Base-by-base conservation (phyloP, 148 eudicot genomes). In the Silene uniflora region DNA sequence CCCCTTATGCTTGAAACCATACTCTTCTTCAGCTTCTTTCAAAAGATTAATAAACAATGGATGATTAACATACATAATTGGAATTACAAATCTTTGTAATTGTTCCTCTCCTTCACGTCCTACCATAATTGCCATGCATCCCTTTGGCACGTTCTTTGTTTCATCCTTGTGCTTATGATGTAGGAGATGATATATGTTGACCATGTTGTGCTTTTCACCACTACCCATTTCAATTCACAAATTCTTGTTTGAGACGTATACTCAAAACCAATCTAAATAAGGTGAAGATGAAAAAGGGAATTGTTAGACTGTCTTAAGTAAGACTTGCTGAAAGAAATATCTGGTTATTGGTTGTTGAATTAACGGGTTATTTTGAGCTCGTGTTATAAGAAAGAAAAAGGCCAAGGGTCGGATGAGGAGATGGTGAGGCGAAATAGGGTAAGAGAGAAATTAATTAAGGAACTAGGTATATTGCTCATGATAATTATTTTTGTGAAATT, bases 381-480 rank as follows among this genome's bases (percentile, higher is more conserved):
- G 78, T 32, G 82, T 78, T 85, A 86, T 58, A 81, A 86, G 73
- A 73, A 74, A 71, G 97, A 90, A 55, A 91, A 92, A 14, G 93
- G 98, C 98, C 98, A 91, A 52, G 98, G 97, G 29, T 94, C 91
- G 7, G 93, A 87, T 24, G 91, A 78, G 10, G 92, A 92, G 76
- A 92, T 89, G 61, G 92, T 77, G 23, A 94, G 86, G 3, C 60
- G 81, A 77, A 94, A 94, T 79, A 89, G 81, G 73, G 87, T 85
- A 3, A 91, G 86, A 49, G 91, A 87, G 75, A 90, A 87, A 58
- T 90, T 86, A 42, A 86, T 84, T 58, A 94, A 81, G 2, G 92
- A 92, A 67, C 46, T 86, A 27, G 98, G 98, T 61, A 94, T 86
- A 80, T 89, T 92, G 92, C 88, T 90, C 98, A 90, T 92, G 77